These are phyloP conservation scores for Rhynchospora tenuis DNA, from an alignment of 176 grass and related monocot genomes.

Conservation along the genomic window DNA sequence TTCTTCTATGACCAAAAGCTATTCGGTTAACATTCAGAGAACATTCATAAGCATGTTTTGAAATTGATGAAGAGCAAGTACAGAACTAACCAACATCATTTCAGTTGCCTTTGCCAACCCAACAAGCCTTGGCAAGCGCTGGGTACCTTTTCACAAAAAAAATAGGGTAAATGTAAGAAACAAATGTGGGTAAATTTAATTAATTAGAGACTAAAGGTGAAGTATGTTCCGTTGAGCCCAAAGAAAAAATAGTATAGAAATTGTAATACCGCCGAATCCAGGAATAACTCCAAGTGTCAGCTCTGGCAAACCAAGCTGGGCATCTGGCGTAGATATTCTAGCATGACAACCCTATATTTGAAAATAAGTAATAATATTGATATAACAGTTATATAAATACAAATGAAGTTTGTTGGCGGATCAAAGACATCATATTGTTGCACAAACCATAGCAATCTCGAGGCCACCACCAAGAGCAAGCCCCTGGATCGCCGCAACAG, in stretches of 20 bases:
- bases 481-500: slow-evolving; percentile 87
- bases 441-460: slow-evolving; percentile 74
- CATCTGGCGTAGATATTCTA: slow-evolving; percentile 88
- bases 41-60: not conserved
- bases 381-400: not conserved
- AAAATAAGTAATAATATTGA: not conserved
- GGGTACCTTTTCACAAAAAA: slow-evolving; percentile 55
- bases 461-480: slow-evolving; percentile 97
- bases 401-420: not conserved
- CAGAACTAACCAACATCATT: slow-evolving; percentile 89
- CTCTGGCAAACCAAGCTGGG: slow-evolving; percentile 96
- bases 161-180: not conserved
- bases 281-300: slow-evolving; percentile 92
- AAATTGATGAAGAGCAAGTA: slow-evolving; percentile 16
- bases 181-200: not conserved
- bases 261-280: slow-evolving; percentile 78
- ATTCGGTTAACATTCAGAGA: not conserved
- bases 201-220: not conserved
- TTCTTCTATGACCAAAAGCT: not conserved
- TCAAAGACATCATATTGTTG: slow-evolving; percentile 4
- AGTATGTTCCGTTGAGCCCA: too few relatives aligned
- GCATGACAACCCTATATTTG: slow-evolving; percentile 83
- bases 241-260: not conserved
- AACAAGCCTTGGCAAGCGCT: slow-evolving; percentile 94
- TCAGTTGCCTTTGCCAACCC: slow-evolving; percentile 86